Evolutionary conservation across 2,329 filamentous ascomycete species (phyloP), one percentile per base, ranked within the genome.

Genomic region (Aspergillus sp.): DNA sequence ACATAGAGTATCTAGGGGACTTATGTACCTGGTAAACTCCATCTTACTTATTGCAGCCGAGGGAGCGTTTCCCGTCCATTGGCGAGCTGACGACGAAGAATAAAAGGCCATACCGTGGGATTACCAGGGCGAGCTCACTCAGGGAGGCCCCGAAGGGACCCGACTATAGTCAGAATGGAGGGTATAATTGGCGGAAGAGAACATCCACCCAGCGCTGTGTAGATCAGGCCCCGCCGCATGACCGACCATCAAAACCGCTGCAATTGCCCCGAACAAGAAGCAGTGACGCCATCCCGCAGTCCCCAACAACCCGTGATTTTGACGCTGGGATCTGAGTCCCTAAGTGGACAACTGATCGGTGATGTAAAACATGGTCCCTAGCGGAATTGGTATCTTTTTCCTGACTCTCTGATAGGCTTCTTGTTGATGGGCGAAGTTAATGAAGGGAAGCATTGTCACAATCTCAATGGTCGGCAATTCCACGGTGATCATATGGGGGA

Each of bases 251-350:
- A 54, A 60, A 59, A 38, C 41, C 55, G 57, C 66, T 69, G 66
- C 64, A 67, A 48, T 66, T 44, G 56, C 62, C 62, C 66, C 57
- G 61, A 68, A 64, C 48, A 49, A 65, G 62, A 44, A 67, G 54
- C 63, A 52, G 60, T 69, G 66, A 69, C 66, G 67, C 60, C 67
- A 68, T 68, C 44, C 44, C 61, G 62, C 64, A 66, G 64, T 44
- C 54, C 42, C 53, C 49, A 58, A 55, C 57, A 55, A 58, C 49
- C 47, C 49, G 58, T 66, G 64, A 58, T 50, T 54, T 61, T 59
- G 54, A 48, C 54, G 53, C 44, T 53, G 54, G 53, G 47, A 58
- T 57, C 39, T 50, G 52, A 58, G 54, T 23, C 51, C 41, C 48
- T 48, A 59, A 47, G 49, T 27, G 27, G 30, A 23, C 50, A 30